A percentile compares a stretch with the other conserved stretches of the same genome.
Conservation (phyloP, 345 rosid species). For the Schrenkiella parvula region DNA sequence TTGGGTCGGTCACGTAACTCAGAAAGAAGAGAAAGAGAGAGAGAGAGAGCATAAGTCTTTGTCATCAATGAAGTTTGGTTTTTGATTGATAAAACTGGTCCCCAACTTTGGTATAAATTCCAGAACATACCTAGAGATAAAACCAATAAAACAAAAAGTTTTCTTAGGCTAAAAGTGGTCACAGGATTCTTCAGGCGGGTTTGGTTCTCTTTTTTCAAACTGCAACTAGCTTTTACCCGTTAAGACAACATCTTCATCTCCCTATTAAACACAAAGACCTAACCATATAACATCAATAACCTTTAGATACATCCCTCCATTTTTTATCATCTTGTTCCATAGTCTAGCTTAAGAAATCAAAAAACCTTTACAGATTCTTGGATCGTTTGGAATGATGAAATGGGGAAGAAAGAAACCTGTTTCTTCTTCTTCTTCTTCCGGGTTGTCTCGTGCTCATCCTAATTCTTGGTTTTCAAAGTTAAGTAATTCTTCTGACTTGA, state of each 20-base stretch:
- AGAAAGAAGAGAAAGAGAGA: background rate
- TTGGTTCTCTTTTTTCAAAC: slow-evolving; percentile 33
- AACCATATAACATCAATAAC: slow-evolving; percentile 24
- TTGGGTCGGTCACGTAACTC: slow-evolving; percentile 31
- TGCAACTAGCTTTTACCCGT: slow-evolving; percentile 24
- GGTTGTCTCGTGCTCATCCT: slow-evolving; percentile 43
- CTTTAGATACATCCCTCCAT: slow-evolving; percentile 21
- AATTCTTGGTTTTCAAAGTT: slow-evolving; percentile 62
- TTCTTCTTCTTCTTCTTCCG: slow-evolving; percentile 40
- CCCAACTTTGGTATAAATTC: slow-evolving; percentile 29
- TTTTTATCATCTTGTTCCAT: slow-evolving; percentile 2
- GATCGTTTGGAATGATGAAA: slow-evolving; percentile 42
- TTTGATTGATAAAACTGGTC: slow-evolving; percentile 31
- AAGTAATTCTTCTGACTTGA: slow-evolving; percentile 42
- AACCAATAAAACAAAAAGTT: slow-evolving; percentile 14
- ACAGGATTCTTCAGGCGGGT: slow-evolving; percentile 34
- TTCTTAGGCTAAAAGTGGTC: slow-evolving; percentile 20
- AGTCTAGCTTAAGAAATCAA: background rate
- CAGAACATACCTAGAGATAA: slow-evolving; percentile 24
- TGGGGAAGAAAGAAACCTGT: slow-evolving; percentile 54
- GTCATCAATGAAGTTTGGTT: slow-evolving; percentile 31
- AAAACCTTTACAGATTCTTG: background rate
- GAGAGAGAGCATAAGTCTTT: slow-evolving; percentile 23
- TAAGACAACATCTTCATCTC: slow-evolving; percentile 23
- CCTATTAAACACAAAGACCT: slow-evolving; percentile 29